Evolutionary conservation across 2,329 filamentous ascomycete species (phyloP).

Genomic region (Phialemonium atrogriseum): DNA sequence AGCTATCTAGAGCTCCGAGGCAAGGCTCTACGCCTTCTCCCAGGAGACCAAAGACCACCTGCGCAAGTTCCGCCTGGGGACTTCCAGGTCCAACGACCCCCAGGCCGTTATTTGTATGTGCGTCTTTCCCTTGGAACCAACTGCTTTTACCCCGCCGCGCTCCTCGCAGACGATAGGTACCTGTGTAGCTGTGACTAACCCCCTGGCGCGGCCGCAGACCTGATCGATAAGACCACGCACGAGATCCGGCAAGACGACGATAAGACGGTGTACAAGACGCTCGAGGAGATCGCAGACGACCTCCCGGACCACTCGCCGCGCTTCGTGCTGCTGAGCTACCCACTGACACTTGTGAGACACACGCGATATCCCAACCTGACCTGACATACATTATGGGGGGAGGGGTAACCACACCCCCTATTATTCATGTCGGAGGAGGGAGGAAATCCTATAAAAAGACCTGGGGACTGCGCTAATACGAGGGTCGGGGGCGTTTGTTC

Average conservation of each 20-base stretch:
- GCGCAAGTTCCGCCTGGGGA: constrained; percentile 88
- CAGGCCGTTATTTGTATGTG: constrained; percentile 91
- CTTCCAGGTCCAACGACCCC: constrained; percentile 75
- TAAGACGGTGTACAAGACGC: constrained; percentile 66
- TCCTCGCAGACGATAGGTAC: too few species aligned
- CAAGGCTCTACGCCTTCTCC: constrained; percentile 87
- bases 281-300: constrained; percentile 77
- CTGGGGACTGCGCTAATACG: too few species aligned
- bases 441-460: too few species aligned
- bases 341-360: constrained; percentile 67
- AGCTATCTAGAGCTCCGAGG: constrained; percentile 57
- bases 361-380: too few species aligned
- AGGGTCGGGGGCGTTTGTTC: too few species aligned
- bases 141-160: too few species aligned
- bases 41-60: constrained; percentile 82
- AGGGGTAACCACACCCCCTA: too few species aligned
- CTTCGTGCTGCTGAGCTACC: constrained; percentile 86
- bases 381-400: too few species aligned
- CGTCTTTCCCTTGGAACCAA: constrained; percentile 24
- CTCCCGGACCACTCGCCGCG: constrained; percentile 87
- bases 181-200: too few species aligned
- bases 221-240: constrained; percentile 83
- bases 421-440: too few species aligned
- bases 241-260: constrained; percentile 82
- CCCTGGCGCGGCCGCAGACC: too few species aligned